These are phyloP conservation scores for Jaenimonas drosophilae DNA, from an alignment of 208 protist species.

Conservation along the genomic window DNA sequence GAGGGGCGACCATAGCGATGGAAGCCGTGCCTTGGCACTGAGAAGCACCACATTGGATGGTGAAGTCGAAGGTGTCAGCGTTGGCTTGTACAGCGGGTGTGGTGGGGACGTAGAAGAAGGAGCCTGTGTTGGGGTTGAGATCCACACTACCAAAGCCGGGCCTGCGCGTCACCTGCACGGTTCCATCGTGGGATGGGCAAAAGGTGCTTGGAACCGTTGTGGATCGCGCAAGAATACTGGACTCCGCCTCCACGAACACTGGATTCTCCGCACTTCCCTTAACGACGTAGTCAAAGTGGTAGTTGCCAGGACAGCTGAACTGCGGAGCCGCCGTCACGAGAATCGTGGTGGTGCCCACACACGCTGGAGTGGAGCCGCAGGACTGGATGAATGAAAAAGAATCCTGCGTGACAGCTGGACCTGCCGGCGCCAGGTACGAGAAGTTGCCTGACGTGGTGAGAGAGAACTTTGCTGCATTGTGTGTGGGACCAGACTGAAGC, in stretches of 20 bases:
- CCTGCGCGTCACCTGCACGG: no score
- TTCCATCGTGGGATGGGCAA: no score
- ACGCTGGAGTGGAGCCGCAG: conserved; percentile 6
- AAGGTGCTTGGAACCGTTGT: no score
- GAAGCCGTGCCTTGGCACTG: conserved; percentile 21
- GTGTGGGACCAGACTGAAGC: conserved; percentile 6
- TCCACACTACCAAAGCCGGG: no score
- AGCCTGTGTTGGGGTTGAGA: conserved; percentile 15
- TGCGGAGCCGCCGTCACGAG: conserved; percentile 8
- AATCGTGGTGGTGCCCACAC: conserved; percentile 12
- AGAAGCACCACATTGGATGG: conserved; percentile 22
- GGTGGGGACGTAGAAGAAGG: conserved; percentile 35
- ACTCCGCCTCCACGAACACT: no score
- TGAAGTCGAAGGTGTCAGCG: conserved; percentile 52
- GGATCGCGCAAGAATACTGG: no score
- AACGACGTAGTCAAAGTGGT: no score
- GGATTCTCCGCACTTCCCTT: no score
- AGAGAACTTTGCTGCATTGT: conserved; percentile 11
- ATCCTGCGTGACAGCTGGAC: conserved; percentile 7
- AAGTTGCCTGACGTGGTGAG: conserved; percentile 10
- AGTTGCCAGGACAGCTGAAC: no score
- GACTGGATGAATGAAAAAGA: conserved; percentile 10
- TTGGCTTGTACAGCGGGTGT: neutral
- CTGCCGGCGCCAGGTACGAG: conserved; percentile 14
- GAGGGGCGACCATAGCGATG: conserved; percentile 14